These are phyloP conservation scores for Kodamaea nitidulidarum DNA, from an alignment of 805 yeast genomes.

Conservation along the genomic window DNA sequence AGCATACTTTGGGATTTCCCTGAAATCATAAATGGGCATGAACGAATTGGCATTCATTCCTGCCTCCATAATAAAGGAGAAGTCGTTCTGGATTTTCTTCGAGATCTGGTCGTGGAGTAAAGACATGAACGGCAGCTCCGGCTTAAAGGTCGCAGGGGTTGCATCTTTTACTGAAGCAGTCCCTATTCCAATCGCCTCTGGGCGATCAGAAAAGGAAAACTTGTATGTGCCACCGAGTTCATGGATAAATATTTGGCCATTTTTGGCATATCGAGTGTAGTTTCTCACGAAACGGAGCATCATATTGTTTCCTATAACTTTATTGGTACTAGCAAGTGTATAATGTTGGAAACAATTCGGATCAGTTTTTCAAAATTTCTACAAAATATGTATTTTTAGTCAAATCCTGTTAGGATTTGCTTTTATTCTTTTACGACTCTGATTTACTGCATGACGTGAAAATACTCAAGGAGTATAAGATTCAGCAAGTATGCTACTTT, in stretches of 20 bases:
- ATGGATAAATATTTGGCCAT: slow-evolving; percentile 12
- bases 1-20: slow-evolving; percentile 60
- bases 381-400: too few relatives aligned
- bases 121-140: slow-evolving; percentile 25
- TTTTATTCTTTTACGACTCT: too few relatives aligned
- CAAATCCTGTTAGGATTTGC: too few relatives aligned
- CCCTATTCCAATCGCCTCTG: slow-evolving; percentile 12
- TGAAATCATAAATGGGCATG: slow-evolving; percentile 70
- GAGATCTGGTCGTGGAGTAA: slow-evolving; percentile 25
- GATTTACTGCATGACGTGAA: too few relatives aligned
- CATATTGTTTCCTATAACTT: neutral
- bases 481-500: too few relatives aligned
- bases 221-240: slow-evolving; percentile 6
- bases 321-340: too few relatives aligned
- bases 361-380: too few relatives aligned
- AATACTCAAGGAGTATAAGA: too few relatives aligned
- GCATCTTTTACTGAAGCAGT: slow-evolving; percentile 9
- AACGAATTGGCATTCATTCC: slow-evolving; percentile 47
- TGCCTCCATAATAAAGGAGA: slow-evolving; percentile 54
- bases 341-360: neutral
- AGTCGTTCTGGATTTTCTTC: slow-evolving; percentile 38
- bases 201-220: slow-evolving; percentile 11
- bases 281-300: slow-evolving; percentile 4
- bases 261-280: slow-evolving; percentile 6
- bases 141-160: slow-evolving; percentile 20